Percentiles rank a stretch among this genome's conserved stretches.
Evolutionary conservation across 1,284 basidiomycete species (phyloP).

Genomic region (Coniferiporia weirii): DNA sequence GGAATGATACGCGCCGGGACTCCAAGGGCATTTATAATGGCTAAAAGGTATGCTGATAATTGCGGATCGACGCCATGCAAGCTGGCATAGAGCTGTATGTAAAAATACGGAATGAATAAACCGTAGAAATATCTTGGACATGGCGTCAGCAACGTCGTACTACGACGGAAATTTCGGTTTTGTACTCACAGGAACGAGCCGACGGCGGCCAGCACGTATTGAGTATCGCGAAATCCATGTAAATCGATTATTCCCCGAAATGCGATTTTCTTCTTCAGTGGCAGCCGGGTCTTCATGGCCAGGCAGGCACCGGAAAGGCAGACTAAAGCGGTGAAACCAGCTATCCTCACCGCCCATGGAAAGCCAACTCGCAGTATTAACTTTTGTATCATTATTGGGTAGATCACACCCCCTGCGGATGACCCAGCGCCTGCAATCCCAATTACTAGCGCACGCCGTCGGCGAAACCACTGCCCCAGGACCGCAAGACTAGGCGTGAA

Average conservation of each 20-base stretch:
- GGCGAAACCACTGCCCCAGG: slow-evolving; percentile 48
- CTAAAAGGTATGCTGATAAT: slow-evolving; percentile 47
- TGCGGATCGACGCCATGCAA: slow-evolving; percentile 30
- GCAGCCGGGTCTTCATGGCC: slow-evolving; percentile 26
- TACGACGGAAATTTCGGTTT: not conserved
- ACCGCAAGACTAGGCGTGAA: slow-evolving; percentile 50
- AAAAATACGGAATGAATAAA: slow-evolving; percentile 61
- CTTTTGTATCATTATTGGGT: slow-evolving; percentile 57
- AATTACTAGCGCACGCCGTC: slow-evolving; percentile 54
- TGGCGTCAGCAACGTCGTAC: not conserved
- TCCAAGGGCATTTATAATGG: slow-evolving; percentile 60
- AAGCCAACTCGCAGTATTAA: slow-evolving; percentile 55
- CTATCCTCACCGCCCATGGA: slow-evolving; percentile 48
- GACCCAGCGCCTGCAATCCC: slow-evolving; percentile 49
- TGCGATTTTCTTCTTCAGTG: slow-evolving; percentile 19
- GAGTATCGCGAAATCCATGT: slow-evolving; percentile 27
- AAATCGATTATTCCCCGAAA: slow-evolving; percentile 26
- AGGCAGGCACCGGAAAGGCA: slow-evolving; percentile 27
- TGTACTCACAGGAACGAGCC: slow-evolving; percentile 29
- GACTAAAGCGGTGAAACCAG: slow-evolving; percentile 30
- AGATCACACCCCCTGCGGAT: slow-evolving; percentile 56
- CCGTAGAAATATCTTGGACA: slow-evolving; percentile 31
- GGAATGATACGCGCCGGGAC: slow-evolving; percentile 56
- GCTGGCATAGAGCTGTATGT: slow-evolving; percentile 49
- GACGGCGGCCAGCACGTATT: slow-evolving; percentile 28